These are phyloP conservation scores for Hippophae tibetana DNA, from an alignment of 306 rosid species.

Conservation along the genomic window DNA sequence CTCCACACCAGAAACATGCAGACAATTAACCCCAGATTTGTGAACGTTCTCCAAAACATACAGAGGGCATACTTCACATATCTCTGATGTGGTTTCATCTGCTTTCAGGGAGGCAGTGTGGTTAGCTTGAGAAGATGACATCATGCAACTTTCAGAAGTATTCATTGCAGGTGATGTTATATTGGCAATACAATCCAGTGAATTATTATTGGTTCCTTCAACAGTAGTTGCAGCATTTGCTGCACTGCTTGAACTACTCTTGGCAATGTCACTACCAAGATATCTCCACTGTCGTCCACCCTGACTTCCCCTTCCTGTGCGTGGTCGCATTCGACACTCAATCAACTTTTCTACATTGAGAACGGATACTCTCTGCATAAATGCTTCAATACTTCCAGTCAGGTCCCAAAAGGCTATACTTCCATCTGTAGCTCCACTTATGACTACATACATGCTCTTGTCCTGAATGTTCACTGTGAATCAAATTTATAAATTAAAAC, in stretches of 20 bases:
- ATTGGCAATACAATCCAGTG: constrained; percentile 13
- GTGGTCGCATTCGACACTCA: constrained; percentile 79
- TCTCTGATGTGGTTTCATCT: constrained; percentile 33
- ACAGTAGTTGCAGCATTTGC: constrained; percentile 21
- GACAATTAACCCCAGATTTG: constrained; percentile 93
- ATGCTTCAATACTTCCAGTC: constrained; percentile 56
- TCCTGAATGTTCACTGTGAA: constrained; percentile 34
- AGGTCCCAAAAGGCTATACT: constrained; percentile 87
- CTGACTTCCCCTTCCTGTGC: constrained; percentile 95
- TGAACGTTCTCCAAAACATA: constrained; percentile 48
- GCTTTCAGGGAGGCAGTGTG: constrained; percentile 21
- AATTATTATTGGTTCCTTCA: constrained; percentile 17
- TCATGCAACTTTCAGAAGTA: constrained; percentile 25
- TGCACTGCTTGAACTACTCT: constrained; percentile 23
- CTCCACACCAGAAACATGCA: constrained; percentile 62
- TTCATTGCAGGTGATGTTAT: constrained; percentile 25
- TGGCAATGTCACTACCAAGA: constrained; percentile 34
- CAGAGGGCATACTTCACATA: constrained; percentile 57
- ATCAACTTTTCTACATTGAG: constrained; percentile 42
- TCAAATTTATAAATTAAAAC: constrained; percentile 14
- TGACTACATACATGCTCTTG: constrained; percentile 48
- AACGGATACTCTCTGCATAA: constrained; percentile 48
- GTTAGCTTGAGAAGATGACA: constrained; percentile 28
- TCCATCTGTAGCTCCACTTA: constrained; percentile 96
- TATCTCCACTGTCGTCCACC: constrained; percentile 96